Percentiles rank a stretch among this genome's conserved stretches.
These are phyloP conservation scores for Debaryomycetaceae sp. DNA, from an alignment of 1,139 yeast genomes.

Conservation along the genomic window DNA sequence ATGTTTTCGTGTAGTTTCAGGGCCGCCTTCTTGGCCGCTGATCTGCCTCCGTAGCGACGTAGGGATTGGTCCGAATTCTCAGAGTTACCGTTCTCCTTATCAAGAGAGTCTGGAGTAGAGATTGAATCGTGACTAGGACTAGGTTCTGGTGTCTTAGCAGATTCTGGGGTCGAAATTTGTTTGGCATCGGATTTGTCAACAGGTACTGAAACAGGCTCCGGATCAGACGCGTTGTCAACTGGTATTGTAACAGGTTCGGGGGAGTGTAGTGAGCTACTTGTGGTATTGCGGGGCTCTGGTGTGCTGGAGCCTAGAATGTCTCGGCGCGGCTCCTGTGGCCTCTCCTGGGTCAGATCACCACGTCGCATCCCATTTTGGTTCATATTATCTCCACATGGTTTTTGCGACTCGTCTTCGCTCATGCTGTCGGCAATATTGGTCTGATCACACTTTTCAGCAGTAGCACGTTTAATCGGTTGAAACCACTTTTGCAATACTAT, in stretches of 20 bases:
- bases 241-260: too few relatives aligned
- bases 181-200: too few relatives aligned
- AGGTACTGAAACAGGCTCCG: too few relatives aligned
- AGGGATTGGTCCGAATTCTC: conserved; percentile 1
- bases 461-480: conserved; percentile 1
- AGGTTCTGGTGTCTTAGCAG: conserved; percentile 2
- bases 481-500: conserved; percentile 29
- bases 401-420: conserved; percentile 21
- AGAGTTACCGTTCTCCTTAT: background rate
- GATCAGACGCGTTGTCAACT: too few relatives aligned
- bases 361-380: too few relatives aligned
- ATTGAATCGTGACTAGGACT: background rate
- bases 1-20: conserved; percentile 57
- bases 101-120: background rate
- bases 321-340: conserved; percentile 4
- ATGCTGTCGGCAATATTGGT: conserved; percentile 24
- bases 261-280: background rate
- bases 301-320: conserved; percentile 1
- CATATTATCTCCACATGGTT: too few relatives aligned
- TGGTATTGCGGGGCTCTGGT: background rate
- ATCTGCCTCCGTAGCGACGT: conserved; percentile 17
- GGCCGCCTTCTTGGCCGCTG: conserved; percentile 61
- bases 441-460: conserved; percentile 4
- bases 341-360: conserved; percentile 6
- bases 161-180: too few relatives aligned